Percentiles rank a stretch among this genome's conserved stretches.
phyloP scores from a whole-genome alignment of 2,329 filamentous ascomycete genomes.

The Fusarium pseudoanthophilum region DNA sequence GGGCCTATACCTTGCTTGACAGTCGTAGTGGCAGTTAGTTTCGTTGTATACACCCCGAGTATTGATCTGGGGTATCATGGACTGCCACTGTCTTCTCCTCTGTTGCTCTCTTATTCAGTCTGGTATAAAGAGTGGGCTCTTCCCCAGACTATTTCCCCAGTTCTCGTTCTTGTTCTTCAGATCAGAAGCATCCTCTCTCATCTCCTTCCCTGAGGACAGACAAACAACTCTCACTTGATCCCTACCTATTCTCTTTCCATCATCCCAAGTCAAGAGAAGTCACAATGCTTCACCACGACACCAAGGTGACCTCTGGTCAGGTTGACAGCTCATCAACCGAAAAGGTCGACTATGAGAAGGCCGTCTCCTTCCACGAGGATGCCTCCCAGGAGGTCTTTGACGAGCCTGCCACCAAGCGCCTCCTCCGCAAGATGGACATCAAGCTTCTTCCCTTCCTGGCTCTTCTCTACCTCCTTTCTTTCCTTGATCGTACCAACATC shows the following conservation, averaged over 20 bases:
- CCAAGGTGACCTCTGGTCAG: slow-evolving; percentile 20
- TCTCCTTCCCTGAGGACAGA: slow-evolving; percentile 27
- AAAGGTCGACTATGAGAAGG: slow-evolving; percentile 44
- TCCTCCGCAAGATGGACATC: slow-evolving; percentile 65
- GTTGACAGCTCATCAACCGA: slow-evolving; percentile 43
- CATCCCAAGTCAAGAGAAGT: background rate
- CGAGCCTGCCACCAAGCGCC: slow-evolving; percentile 56
- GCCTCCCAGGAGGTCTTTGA: slow-evolving; percentile 45
- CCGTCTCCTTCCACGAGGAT: slow-evolving; percentile 42
- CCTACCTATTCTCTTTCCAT: background rate
- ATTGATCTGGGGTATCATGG: background rate
- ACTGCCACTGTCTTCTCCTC: background rate
- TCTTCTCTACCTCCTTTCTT: slow-evolving; percentile 67
- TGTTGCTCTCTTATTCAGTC: background rate
- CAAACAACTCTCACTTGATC: slow-evolving; percentile 6
- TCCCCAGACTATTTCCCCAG: slow-evolving; percentile 36
- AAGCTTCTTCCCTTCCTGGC: slow-evolving; percentile 69
- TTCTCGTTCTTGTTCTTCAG: slow-evolving; percentile 38
- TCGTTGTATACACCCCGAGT: background rate
- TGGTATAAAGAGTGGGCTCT: slow-evolving; percentile 37
- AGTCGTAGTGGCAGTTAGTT: slow-evolving; percentile 4
- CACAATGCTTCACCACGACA: slow-evolving; percentile 37
- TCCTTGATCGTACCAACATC: slow-evolving; percentile 55
- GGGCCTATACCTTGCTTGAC: slow-evolving; percentile 15
- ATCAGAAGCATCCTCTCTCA: slow-evolving; percentile 40